Base-by-base conservation (phyloP, 2,329 filamentous ascomycete genomes). In the Fragosphaeria purpurea region DNA sequence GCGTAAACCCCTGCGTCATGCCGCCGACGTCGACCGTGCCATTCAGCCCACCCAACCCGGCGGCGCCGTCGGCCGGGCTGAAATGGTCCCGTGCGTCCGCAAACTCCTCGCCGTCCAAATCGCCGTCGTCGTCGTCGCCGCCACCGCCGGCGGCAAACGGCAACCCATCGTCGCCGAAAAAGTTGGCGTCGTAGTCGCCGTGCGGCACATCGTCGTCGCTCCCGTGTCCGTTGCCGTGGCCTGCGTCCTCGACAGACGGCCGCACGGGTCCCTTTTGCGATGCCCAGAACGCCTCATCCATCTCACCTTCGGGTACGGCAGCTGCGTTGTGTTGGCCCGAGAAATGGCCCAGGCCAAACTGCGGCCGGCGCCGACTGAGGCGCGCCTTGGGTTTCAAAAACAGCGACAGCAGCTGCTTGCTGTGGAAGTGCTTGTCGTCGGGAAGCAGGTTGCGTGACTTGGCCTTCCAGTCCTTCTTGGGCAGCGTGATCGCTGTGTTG, bases 401-500 rank as follows among this genome's bases (percentile, higher is more conserved):
- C 1, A 98, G 77, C 47, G 82, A 86, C 6, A 97, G 74, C 0
- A 98, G 74, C 57, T 95, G 88, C 62, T 86, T 86, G 7, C 91
- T 97, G 70, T 90, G 95, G 72, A 98, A 97, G 65, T 97, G 90
- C 67, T 96, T 96, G 69, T 98, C 93, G 62, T 98, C 93, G 3
- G 94, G 91, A 5, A 98, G 80, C 4, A 98, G 76, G 63, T 98
- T 95, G 46, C 88, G 80, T 1, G 86, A 89, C 67, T 95, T 95
- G 40, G 88, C 93, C 65, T 88, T 93, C 88, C 91, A 94, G 66
- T 97, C 89, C 58, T 90, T 88, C 71, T 95, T 96, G 13, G 91
- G 86, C 58, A 98, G 66, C 44, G 82, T 88, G 58, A 97, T 95
- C 40, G 82, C 77, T 4, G 86, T 79, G 63, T 89, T 94, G 48